Evolutionary conservation across 2,329 filamentous ascomycete genomes (phyloP).

Genomic region (Colletotrichum eremochloae): DNA sequence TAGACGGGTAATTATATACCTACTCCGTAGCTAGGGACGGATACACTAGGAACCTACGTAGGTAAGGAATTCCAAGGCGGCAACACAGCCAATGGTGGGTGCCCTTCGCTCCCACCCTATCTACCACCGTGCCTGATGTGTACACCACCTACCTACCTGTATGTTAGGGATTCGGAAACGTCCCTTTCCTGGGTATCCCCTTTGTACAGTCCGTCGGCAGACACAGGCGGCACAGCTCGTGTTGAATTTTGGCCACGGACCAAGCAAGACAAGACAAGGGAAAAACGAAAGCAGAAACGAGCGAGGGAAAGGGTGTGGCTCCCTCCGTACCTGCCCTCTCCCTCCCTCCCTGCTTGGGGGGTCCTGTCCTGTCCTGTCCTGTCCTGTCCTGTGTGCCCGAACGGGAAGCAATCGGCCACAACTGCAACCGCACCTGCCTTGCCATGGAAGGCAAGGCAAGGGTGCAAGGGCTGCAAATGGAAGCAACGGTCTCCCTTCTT

Average conservation of each 20-base stretch:
- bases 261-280: not conserved
- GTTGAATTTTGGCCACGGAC: not conserved
- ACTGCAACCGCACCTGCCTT: not conserved
- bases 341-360: not conserved
- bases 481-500: slow-evolving; percentile 18
- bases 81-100: not conserved
- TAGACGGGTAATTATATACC: too few relatives aligned
- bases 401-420: not conserved
- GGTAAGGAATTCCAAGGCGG: not conserved
- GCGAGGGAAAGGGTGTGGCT: not conserved
- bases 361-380: not conserved
- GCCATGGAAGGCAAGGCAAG: not conserved
- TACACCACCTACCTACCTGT: too few relatives aligned
- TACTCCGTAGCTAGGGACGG: too few relatives aligned
- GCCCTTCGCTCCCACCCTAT: too few relatives aligned
- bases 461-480: not conserved
- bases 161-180: too few relatives aligned
- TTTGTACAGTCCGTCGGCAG: not conserved
- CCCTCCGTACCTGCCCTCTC: not conserved
- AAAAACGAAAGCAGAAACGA: not conserved
- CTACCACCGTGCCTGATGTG: too few relatives aligned
- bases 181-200: too few relatives aligned
- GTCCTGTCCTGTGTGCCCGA: not conserved
- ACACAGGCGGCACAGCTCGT: too few relatives aligned
- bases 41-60: too few relatives aligned